These are phyloP conservation scores for Cladosporium sp. DNA, from an alignment of 2,329 filamentous ascomycete species.

Conservation along the genomic window DNA sequence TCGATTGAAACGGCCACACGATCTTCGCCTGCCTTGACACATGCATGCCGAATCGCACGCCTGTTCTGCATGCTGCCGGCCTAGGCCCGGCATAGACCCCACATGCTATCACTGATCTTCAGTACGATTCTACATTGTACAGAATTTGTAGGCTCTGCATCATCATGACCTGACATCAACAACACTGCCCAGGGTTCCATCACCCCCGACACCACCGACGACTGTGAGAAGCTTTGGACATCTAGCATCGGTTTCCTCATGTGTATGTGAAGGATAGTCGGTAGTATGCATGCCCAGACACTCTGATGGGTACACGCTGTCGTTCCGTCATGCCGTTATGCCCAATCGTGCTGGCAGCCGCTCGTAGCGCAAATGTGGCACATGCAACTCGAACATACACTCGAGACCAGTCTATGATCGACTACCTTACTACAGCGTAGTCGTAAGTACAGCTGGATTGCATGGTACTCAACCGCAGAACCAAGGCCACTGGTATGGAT, in stretches of 20 bases:
- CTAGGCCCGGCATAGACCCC: neutral
- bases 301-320: neutral
- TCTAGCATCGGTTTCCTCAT: too few species aligned
- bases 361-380: neutral
- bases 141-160: neutral
- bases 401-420: too few species aligned
- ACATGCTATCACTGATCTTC: neutral
- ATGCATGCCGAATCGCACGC: neutral
- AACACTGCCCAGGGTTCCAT: too few species aligned
- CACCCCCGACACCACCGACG: neutral
- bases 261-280: neutral
- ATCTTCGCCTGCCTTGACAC: slow-evolving; percentile 6
- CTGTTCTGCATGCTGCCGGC: slow-evolving; percentile 3
- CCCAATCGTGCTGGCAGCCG: neutral
- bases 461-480: too few species aligned
- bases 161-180: neutral
- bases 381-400: neutral
- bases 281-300: neutral
- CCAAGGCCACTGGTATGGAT: too few species aligned
- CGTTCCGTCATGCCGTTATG: neutral
- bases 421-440: too few species aligned
- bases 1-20: slow-evolving; percentile 2
- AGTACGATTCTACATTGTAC: neutral
- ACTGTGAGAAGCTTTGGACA: neutral
- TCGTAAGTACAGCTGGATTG: too few species aligned